A percentile compares a stretch with the other conserved stretches of the same genome.
These are phyloP conservation scores for Davidsoniella australis DNA, from an alignment of 2,329 filamentous ascomycete genomes.

Conservation along the genomic window DNA sequence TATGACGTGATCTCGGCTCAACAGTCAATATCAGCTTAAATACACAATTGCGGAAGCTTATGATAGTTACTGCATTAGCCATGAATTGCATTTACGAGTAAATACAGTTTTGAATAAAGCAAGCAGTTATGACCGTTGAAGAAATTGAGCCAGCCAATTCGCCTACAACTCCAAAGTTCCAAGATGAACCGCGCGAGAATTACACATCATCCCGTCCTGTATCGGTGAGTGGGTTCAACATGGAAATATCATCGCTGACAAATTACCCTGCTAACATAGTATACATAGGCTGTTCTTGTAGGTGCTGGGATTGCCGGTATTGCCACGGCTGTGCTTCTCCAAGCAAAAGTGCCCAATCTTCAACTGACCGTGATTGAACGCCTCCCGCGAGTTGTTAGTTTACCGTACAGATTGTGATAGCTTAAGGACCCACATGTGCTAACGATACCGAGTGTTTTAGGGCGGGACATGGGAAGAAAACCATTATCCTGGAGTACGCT, in stretches of 20 bases:
- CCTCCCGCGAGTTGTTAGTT: conserved; percentile 8
- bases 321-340: conserved; percentile 12
- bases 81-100: no score
- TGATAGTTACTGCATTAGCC: no score
- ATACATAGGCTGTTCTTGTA: conserved; percentile 17
- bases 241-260: background rate
- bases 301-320: conserved; percentile 35
- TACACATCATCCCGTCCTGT: background rate
- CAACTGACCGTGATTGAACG: conserved; percentile 12
- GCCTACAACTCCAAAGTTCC: no score
- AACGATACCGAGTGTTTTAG: conserved; percentile 4
- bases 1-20: no score
- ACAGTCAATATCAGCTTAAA: no score
- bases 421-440: conserved; percentile 4
- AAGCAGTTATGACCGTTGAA: no score
- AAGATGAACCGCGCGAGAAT: no score
- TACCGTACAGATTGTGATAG: background rate
- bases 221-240: background rate
- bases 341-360: conserved; percentile 13
- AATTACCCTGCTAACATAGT: conserved; percentile 10
- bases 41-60: no score
- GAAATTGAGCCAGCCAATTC: no score
- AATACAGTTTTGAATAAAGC: no score
- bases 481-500: conserved; percentile 46
- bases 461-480: conserved; percentile 36